Conservation (phyloP, 768 basidiomycete species). For the Pulveroboletus ravenelii region DNA sequence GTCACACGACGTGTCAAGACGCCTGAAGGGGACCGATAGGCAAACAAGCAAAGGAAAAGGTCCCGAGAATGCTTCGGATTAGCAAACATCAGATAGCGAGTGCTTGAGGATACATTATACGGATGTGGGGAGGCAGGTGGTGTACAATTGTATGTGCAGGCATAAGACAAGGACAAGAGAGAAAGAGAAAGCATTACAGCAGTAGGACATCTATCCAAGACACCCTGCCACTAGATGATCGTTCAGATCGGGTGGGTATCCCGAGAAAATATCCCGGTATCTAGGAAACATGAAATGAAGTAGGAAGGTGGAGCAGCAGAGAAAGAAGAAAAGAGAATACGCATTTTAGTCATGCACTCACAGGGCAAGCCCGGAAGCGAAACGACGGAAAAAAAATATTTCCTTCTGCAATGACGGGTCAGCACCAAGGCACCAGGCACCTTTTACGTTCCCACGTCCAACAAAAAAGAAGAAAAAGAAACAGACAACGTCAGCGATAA, state of each 20-base stretch:
- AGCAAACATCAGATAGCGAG: constrained; percentile 9
- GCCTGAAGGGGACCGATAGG: no score
- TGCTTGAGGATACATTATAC: constrained; percentile 20
- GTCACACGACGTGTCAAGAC: background rate
- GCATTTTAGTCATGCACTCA: no score
- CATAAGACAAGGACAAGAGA: no score
- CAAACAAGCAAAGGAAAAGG: background rate
- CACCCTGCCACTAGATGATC: background rate
- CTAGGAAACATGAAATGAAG: background rate
- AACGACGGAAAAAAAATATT: background rate
- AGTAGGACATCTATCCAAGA: constrained; percentile 1
- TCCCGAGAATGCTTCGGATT: no score
- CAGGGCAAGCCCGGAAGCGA: background rate
- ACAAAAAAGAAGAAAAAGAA: background rate
- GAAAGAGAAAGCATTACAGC: background rate
- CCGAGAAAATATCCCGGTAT: background rate
- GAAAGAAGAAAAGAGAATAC: background rate
- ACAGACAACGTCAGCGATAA: background rate
- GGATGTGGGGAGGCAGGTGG: constrained; percentile 6
- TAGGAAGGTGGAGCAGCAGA: background rate
- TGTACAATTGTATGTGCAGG: constrained; percentile 17
- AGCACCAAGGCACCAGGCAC: constrained; percentile 3
- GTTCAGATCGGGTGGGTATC: constrained; percentile 9
- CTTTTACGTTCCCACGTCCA: background rate
- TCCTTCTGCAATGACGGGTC: no score